Evolutionary conservation across 495 filamentous ascomycete genomes (phyloP), one percentile per base, ranked within the genome.

Genomic region (Sphaerosporella brunnea): DNA sequence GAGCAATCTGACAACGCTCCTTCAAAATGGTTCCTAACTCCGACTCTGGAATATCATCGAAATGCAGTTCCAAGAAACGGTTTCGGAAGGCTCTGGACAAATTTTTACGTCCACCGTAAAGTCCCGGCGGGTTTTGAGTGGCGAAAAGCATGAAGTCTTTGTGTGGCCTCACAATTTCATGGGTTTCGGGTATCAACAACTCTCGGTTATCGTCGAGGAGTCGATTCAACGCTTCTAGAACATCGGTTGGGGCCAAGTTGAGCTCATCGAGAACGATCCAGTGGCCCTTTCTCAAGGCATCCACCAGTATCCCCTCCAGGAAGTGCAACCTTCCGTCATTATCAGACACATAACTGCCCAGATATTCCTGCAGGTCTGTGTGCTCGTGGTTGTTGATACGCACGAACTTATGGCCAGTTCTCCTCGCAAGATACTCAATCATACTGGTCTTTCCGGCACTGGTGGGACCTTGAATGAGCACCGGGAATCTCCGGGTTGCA

Each of bases 361-460:
- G 69, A 57, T 99, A 99, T 60, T 99, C 92, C 62, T 99, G 92
- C 23, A 99, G 69, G 64, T 99, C 92, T 0, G 92, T 96, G 60
- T 96, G 88, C 54, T 99, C 92, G 61, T 99, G 92, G 56, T 99
- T 99, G 66, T 99, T 99, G 67, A 99, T 95, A 47, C 92, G 77
- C 30, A 99, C 84, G 53, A 95, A 96, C 56, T 84, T 87, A 56
- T 99, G 93, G 1, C 92, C 92, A 21, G 84, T 94, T 38, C 83
- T 80, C 60, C 90, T 90, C 3, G 92, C 92, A 23, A 99, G 72
- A 60, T 93, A 93, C 62, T 95, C 88, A 44, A 99, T 88, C 92
- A 99, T 95, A 60, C 87, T 94, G 0, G 92, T 99, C 64, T 99
- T 99, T 47, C 92, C 92, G 25, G 85, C 78, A 30, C 90, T 96